Evolutionary conservation across 2,329 filamentous ascomycete species (phyloP).

Genomic region (Fonsecaea monophora): DNA sequence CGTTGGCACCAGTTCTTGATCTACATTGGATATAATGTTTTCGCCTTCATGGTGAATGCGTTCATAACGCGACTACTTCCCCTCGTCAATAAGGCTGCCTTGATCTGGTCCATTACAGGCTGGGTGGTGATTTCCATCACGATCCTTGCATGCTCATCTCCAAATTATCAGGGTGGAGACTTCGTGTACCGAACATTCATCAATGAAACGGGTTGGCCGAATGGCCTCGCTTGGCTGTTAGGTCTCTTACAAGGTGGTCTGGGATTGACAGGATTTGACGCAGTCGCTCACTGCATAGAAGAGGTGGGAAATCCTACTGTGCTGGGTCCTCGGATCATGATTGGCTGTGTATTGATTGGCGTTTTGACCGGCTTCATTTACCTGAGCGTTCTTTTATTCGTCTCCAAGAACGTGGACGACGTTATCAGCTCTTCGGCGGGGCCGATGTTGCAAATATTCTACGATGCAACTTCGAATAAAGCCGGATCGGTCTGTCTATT

Average conservation of each 20-base stretch:
- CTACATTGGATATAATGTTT: constrained; percentile 68
- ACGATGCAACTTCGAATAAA: constrained; percentile 66
- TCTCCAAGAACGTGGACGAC: constrained; percentile 62
- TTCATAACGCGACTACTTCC: constrained; percentile 69
- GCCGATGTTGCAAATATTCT: constrained; percentile 68
- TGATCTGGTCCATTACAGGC: constrained; percentile 73
- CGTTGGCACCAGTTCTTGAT: constrained; percentile 77
- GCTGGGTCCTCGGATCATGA: constrained; percentile 70
- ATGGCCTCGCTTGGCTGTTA: constrained; percentile 62
- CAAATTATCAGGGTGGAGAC: constrained; percentile 66
- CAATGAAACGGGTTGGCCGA: constrained; percentile 73
- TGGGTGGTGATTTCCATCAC: constrained; percentile 75
- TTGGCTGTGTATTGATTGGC: constrained; percentile 68
- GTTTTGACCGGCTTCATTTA: constrained; percentile 69
- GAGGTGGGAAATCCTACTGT: constrained; percentile 55
- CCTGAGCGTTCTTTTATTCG: constrained; percentile 68
- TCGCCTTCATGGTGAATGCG: constrained; percentile 69
- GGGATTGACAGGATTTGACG: constrained; percentile 46
- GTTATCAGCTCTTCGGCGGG: constrained; percentile 64
- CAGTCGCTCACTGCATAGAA: constrained; percentile 61
- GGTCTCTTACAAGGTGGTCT: constrained; percentile 59
- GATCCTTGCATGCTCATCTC: constrained; percentile 69
- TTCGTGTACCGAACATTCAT: constrained; percentile 66
- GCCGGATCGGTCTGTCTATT: constrained; percentile 69
- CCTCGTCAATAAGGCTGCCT: constrained; percentile 70